Percentiles rank a stretch among this genome's conserved stretches.
Evolutionary conservation across 225 moss, liverwort and hornwort genomes (phyloP).

Genomic region (Climacium dendroides): DNA sequence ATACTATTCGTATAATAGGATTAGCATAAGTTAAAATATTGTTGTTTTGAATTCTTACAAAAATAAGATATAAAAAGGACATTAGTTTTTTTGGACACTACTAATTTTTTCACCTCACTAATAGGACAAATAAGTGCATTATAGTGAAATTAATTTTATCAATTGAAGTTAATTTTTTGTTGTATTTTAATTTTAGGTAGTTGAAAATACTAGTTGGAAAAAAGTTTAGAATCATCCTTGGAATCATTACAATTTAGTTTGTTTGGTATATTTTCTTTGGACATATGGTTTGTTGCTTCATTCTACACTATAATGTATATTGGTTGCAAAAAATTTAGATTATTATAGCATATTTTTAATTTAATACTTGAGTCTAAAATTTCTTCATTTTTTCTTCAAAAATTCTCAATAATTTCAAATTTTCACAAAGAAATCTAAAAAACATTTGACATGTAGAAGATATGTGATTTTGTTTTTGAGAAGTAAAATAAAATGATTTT

Average conservation of each 20-base stretch:
- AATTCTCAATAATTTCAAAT: neutral
- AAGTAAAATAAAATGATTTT: neutral
- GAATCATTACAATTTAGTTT: neutral
- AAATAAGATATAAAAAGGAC: neutral
- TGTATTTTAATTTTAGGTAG: neutral
- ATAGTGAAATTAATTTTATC: neutral
- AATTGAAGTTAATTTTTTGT: neutral
- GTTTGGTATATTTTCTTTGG: neutral
- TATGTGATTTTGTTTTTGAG: neutral
- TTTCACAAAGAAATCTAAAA: too few relatives aligned
- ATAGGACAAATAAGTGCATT: neutral
- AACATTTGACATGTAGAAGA: neutral
- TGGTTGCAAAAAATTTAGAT: neutral
- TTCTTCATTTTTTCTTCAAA: neutral
- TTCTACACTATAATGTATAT: neutral
- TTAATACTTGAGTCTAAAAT: neutral
- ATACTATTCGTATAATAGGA: too few relatives aligned
- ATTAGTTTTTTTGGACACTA: neutral
- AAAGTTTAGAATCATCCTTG: neutral
- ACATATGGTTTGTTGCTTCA: too few relatives aligned
- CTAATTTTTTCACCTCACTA: neutral
- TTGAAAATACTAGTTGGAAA: neutral
- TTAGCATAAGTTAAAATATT: neutral
- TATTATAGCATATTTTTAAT: neutral
- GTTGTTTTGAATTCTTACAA: too few relatives aligned